Conservation (phyloP, 495 filamentous ascomycete species). For the Aspergillus egyptiacus region DNA sequence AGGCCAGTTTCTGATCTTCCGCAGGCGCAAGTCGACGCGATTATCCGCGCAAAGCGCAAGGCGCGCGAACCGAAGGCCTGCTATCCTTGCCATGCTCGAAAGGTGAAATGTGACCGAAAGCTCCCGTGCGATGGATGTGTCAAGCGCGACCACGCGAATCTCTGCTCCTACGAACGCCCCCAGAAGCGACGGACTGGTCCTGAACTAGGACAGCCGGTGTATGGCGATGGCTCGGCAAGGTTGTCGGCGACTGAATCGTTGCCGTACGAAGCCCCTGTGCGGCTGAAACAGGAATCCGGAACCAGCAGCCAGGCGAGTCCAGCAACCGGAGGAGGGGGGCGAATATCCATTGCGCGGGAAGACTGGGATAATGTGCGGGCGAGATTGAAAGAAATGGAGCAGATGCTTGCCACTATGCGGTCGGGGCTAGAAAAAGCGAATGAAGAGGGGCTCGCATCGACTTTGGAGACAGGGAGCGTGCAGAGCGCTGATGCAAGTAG, state of each 20-base stretch:
- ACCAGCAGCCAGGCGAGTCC: conserved; percentile 19
- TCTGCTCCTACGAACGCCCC: conserved; percentile 69
- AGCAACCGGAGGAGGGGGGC: conserved; percentile 17
- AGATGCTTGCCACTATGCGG: conserved; percentile 36
- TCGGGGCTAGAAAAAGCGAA: conserved; percentile 34
- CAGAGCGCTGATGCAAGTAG: conserved; percentile 51
- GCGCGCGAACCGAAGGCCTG: conserved; percentile 53
- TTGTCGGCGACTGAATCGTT: conserved; percentile 10
- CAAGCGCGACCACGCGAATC: conserved; percentile 63
- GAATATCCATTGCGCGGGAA: conserved; percentile 40
- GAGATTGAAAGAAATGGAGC: conserved; percentile 39
- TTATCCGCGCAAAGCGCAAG: conserved; percentile 46
- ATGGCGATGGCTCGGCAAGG: conserved; percentile 26
- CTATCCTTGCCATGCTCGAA: conserved; percentile 67
- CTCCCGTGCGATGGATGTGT: conserved; percentile 68
- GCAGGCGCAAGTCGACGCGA: conserved; percentile 44
- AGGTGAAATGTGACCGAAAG: conserved; percentile 71
- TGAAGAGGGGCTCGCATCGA: conserved; percentile 27
- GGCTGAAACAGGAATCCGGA: conserved; percentile 26
- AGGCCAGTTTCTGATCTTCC: conserved; percentile 38
- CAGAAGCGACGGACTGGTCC: conserved; percentile 48
- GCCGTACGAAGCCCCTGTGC: conserved; percentile 21
- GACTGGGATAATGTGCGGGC: conserved; percentile 45
- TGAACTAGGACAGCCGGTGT: conserved; percentile 26
- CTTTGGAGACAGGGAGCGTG: conserved; percentile 46